Conservation (phyloP, 106 monocot species). For the Allium cepa region DNA sequence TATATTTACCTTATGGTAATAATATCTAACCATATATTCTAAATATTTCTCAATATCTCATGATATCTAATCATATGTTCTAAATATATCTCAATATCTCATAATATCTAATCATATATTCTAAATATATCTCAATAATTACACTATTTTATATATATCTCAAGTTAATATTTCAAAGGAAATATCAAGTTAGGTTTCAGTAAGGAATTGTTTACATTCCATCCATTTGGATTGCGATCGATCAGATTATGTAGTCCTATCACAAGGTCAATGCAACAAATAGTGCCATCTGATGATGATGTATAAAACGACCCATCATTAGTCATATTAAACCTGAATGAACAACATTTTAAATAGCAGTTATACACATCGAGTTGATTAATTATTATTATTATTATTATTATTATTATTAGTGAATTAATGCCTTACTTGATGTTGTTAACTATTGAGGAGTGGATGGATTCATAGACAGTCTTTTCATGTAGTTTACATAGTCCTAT, state of each 20-base stretch:
- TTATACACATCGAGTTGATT: not conserved
- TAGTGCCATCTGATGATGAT: slow-evolving; percentile 90
- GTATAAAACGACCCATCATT: slow-evolving; percentile 64
- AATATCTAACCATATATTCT: too few species aligned
- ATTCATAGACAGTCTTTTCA: slow-evolving; percentile 71
- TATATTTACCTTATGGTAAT: too few species aligned
- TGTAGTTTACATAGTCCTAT: slow-evolving; percentile 80
- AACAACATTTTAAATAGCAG: slow-evolving; percentile 1
- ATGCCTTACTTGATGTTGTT: slow-evolving; percentile 84
- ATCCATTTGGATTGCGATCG: slow-evolving; percentile 85
- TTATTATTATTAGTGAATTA: not conserved
- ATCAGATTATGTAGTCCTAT: slow-evolving; percentile 65
- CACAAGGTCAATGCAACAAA: slow-evolving; percentile 71
- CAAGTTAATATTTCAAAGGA: too few species aligned
- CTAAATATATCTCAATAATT: too few species aligned
- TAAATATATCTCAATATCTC: too few species aligned
- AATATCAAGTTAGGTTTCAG: not conserved
- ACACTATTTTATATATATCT: too few species aligned
- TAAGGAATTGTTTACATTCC: slow-evolving; percentile 60
- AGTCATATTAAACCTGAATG: slow-evolving; percentile 49
- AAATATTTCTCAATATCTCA: too few species aligned
- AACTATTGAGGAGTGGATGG: slow-evolving; percentile 80
- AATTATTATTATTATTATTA: not conserved
- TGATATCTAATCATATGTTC: too few species aligned
- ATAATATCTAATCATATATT: too few species aligned